Percentiles rank a stretch among this genome's conserved stretches.
These are phyloP conservation scores for Naganishia cerealis DNA, from an alignment of 1,284 basidiomycete species.

Conservation along the genomic window DNA sequence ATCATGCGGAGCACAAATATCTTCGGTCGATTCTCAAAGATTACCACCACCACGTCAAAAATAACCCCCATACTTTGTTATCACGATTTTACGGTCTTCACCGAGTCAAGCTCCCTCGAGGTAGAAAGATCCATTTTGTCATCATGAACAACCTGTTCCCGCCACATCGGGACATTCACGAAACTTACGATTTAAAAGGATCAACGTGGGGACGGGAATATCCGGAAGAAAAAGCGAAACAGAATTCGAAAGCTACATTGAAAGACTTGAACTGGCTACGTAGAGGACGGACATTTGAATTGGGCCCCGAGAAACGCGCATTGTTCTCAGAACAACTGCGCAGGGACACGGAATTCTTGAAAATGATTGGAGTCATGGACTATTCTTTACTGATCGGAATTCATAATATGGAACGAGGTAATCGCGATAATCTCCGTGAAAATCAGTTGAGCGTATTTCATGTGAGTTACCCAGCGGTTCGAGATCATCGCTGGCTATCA, in stretches of 20 bases:
- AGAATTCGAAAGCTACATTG: conserved; percentile 81
- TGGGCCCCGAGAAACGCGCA: conserved; percentile 91
- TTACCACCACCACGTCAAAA: conserved; percentile 84
- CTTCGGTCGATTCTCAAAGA: conserved; percentile 77
- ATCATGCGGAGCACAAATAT: conserved; percentile 91
- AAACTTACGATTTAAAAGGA: conserved; percentile 96
- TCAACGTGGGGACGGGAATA: conserved; percentile 86
- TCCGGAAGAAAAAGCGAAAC: conserved; percentile 75
- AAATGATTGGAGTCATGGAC: conserved; percentile 87
- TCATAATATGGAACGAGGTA: conserved; percentile 86
- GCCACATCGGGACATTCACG: conserved; percentile 93
- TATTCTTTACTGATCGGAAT: conserved; percentile 92
- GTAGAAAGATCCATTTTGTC: conserved; percentile 95
- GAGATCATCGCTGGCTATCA: not conserved
- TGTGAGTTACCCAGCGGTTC: conserved; percentile 55
- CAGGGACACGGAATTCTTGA: conserved; percentile 81
- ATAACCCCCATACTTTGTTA: conserved; percentile 89
- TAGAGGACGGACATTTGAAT: conserved; percentile 70
- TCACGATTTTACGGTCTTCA: conserved; percentile 95
- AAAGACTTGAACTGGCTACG: conserved; percentile 98
- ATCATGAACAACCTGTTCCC: conserved; percentile 99
- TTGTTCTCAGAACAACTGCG: conserved; percentile 84
- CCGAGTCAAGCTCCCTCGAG: conserved; percentile 90
- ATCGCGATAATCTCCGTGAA: conserved; percentile 82
- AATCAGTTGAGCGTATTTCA: conserved; percentile 90